Evolutionary conservation across 1,284 basidiomycete species (phyloP).

Genomic region (Ganoderma meredithae): DNA sequence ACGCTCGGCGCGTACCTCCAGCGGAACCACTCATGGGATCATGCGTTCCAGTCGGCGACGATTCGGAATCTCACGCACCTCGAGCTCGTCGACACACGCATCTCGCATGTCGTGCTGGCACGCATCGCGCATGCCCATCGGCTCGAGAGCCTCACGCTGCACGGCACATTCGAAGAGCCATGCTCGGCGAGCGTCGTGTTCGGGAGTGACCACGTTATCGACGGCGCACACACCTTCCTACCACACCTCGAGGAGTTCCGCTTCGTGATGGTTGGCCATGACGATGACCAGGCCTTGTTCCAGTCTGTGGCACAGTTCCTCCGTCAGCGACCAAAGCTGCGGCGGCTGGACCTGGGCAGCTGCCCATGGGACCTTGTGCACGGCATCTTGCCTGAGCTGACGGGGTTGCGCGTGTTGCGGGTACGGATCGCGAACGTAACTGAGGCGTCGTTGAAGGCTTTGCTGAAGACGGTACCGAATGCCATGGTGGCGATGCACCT

Average conservation of each 20-base stretch:
- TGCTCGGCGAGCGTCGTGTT: slow-evolving; percentile 66
- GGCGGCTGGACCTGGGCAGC: slow-evolving; percentile 64
- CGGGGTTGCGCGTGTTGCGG: slow-evolving; percentile 58
- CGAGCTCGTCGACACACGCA: slow-evolving; percentile 70
- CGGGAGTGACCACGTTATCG: slow-evolving; percentile 64
- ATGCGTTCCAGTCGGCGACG: slow-evolving; percentile 64
- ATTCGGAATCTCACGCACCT: slow-evolving; percentile 71
- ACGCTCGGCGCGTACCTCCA: slow-evolving; percentile 70
- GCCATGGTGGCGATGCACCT: slow-evolving; percentile 62
- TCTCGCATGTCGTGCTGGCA: slow-evolving; percentile 66
- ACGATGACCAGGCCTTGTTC: slow-evolving; percentile 61
- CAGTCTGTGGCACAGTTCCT: slow-evolving; percentile 62
- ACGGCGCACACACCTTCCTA: slow-evolving; percentile 63
- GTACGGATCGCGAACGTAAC: slow-evolving; percentile 60
- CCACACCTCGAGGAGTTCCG: slow-evolving; percentile 67
- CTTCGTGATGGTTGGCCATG: slow-evolving; percentile 67
- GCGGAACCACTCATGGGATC: slow-evolving; percentile 69
- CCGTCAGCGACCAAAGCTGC: slow-evolving; percentile 51
- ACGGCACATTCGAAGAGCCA: slow-evolving; percentile 69
- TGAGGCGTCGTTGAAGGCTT: slow-evolving; percentile 44
- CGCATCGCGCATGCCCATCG: slow-evolving; percentile 67
- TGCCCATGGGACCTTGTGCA: slow-evolving; percentile 70
- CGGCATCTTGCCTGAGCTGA: slow-evolving; percentile 56
- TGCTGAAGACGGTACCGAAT: slow-evolving; percentile 54
- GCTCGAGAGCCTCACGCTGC: slow-evolving; percentile 65